Evolutionary conservation across 2,329 filamentous ascomycete genomes (phyloP).

Genomic region (Whalleya microplaca): DNA sequence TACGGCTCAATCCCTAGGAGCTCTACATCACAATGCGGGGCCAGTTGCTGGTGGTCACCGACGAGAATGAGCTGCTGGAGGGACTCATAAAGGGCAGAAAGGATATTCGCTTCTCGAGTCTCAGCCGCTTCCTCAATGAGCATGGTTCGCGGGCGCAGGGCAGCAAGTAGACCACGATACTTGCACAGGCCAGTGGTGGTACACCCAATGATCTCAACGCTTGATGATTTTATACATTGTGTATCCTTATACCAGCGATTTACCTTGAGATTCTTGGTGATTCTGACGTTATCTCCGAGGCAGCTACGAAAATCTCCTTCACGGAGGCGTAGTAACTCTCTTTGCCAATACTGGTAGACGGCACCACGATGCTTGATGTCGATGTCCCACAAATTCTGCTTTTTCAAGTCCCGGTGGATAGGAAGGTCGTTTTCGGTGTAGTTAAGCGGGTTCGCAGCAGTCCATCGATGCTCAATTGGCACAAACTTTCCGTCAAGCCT

Average conservation of each 20-base stretch:
- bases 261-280: slow-evolving; percentile 57
- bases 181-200: slow-evolving; percentile 84
- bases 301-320: slow-evolving; percentile 51
- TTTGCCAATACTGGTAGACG: slow-evolving; percentile 69
- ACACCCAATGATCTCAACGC: slow-evolving; percentile 60
- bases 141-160: slow-evolving; percentile 67
- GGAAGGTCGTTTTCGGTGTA: slow-evolving; percentile 30
- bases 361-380: slow-evolving; percentile 57
- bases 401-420: slow-evolving; percentile 43
- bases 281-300: slow-evolving; percentile 52
- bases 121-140: slow-evolving; percentile 83
- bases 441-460: slow-evolving; percentile 35
- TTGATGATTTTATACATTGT: slow-evolving; percentile 40
- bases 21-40: slow-evolving; percentile 67
- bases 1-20: slow-evolving; percentile 64
- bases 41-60: slow-evolving; percentile 81
- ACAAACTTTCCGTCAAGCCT: slow-evolving; percentile 51
- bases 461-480: slow-evolving; percentile 46
- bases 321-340: slow-evolving; percentile 53
- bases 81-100: slow-evolving; percentile 54
- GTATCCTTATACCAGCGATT: slow-evolving; percentile 63
- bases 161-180: slow-evolving; percentile 71
- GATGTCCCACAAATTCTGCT: slow-evolving; percentile 64
- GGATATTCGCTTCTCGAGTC: slow-evolving; percentile 66
- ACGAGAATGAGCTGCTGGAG: slow-evolving; percentile 62